These are phyloP conservation scores for Penicillium expansum DNA, from an alignment of 2,329 filamentous ascomycete genomes.

Conservation along the genomic window DNA sequence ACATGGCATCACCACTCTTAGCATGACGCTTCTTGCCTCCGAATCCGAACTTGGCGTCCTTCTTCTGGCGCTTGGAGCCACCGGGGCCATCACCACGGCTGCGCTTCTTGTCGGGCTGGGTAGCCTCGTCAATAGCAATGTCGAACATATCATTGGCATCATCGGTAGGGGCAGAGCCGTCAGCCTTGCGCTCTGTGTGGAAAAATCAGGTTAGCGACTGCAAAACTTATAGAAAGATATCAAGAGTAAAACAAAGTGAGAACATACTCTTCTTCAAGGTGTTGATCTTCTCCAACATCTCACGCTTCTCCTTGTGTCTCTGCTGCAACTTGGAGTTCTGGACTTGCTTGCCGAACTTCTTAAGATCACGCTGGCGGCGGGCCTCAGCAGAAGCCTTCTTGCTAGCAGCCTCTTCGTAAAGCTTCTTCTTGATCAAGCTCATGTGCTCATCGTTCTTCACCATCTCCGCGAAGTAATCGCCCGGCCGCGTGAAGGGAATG, in stretches of 20 bases:
- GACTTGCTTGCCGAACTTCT: constrained; percentile 99
- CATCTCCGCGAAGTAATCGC: constrained; percentile 99
- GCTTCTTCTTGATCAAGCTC: constrained; percentile 90
- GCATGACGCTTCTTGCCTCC: constrained; percentile 90
- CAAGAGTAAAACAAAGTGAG: neutral
- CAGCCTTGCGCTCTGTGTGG: constrained; percentile 72
- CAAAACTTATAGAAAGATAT: constrained; percentile 11
- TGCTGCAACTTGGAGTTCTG: constrained; percentile 96
- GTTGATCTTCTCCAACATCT: constrained; percentile 94
- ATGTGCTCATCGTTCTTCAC: constrained; percentile 98
- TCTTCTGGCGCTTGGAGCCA: constrained; percentile 75
- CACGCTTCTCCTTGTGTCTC: constrained; percentile 84
- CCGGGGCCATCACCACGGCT: constrained; percentile 45
- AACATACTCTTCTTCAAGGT: constrained; percentile 87
- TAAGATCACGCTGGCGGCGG: constrained; percentile 85
- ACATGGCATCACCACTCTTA: constrained; percentile 87
- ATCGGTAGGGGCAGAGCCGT: constrained; percentile 60
- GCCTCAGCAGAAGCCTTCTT: constrained; percentile 94
- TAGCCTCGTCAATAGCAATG: constrained; percentile 72
- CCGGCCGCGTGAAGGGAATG: constrained; percentile 80
- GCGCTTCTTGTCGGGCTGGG: constrained; percentile 54
- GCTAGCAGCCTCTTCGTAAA: constrained; percentile 83
- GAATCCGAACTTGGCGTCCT: constrained; percentile 91
- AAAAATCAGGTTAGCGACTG: constrained; percentile 18
- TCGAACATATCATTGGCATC: constrained; percentile 84